Evolutionary conservation across 768 basidiomycete species (phyloP), one percentile per base, ranked within the genome.

Genomic region (Favolaschia claudopus): DNA sequence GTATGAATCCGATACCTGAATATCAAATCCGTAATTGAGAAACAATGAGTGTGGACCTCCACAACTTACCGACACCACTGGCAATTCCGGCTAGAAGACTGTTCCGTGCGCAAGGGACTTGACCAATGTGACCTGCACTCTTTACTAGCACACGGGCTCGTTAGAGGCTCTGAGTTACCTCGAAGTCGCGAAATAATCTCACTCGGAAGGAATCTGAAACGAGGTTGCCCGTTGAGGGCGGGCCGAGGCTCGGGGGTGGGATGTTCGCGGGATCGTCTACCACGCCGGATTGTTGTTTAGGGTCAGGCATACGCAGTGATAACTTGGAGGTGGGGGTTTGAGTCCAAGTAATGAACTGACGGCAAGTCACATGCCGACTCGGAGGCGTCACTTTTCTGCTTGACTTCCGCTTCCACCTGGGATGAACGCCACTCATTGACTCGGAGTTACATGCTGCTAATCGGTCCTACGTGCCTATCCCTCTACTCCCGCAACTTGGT

Each of bases 61-160:
- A n/a, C n/a, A n/a, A n/a, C n/a, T n/a, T n/a, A n/a, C 91, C 92
- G 1, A 80, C 81, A 14, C 92, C 92, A 55, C 89, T 86, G n/a
- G 86, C 89, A 64, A 94, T 93, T 14, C 92, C 92, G 47, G 82
- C 84, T 63, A 94, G 74, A 33, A 94, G 74, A 68, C 89, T 89
- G 58, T 84, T 89, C 33, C 93, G 81, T 44, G 88, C 89, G 68
- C 92, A 94, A 3, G 91, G 92, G 12, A 92, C 80, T 65, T 91
- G 85, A 47, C 81, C 79, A 45, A 93, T 80, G 69, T 85, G 81
- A 60, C 79, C 76, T 15, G 87, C 75, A 71, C 89, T 89, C 79
- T 82, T 63, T 36, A 59, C 47, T 62, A 39, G 32, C 24, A 39
- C 60, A 34, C 8, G 39, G 32, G 5, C 34, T 58, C 25, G 36